Percentiles rank a stretch among this genome's conserved stretches.
Evolutionary conservation across 345 rosid genomes (phyloP).

Genomic region (Fremontodendron californicum): DNA sequence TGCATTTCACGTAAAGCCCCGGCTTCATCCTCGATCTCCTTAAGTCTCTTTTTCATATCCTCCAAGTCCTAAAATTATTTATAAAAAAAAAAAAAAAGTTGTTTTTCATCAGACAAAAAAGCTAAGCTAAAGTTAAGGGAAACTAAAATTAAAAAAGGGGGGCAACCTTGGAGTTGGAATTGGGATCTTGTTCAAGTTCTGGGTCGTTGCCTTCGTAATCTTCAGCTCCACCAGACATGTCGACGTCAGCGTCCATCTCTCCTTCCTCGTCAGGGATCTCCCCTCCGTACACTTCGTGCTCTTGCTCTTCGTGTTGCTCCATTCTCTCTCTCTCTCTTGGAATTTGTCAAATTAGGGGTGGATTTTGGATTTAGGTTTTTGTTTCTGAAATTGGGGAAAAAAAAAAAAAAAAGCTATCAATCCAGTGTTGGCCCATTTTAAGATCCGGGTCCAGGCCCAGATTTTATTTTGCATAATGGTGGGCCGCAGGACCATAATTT

Average conservation of each 20-base stretch:
- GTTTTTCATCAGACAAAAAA: background rate
- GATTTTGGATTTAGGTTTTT: too few relatives aligned
- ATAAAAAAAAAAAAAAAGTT: background rate
- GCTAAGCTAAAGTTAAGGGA: background rate
- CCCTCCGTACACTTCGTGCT: conserved; percentile 86
- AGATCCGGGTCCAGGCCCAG: too few relatives aligned
- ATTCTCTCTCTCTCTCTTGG: conserved; percentile 8
- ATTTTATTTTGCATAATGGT: too few relatives aligned
- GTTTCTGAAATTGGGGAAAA: too few relatives aligned
- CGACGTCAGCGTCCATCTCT: too few relatives aligned
- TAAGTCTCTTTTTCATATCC: conserved; percentile 93
- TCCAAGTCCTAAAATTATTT: conserved; percentile 64
- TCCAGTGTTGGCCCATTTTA: too few relatives aligned
- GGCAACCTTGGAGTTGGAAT: conserved; percentile 59
- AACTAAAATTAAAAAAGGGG: background rate
- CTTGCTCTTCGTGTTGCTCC: conserved; percentile 64
- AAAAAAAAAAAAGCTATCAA: too few relatives aligned
- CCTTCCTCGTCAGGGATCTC: too few relatives aligned
- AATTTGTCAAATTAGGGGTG: too few relatives aligned
- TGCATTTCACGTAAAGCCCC: conserved; percentile 99
- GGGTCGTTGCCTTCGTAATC: conserved; percentile 43
- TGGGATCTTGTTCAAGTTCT: conserved; percentile 50
- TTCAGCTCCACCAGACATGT: conserved; percentile 49
- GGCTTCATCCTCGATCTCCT: conserved; percentile 97
- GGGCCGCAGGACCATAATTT: too few relatives aligned